phyloP scores from a whole-genome alignment of 2,329 filamentous ascomycete genomes.

The Epicoccum sorghinum region DNA sequence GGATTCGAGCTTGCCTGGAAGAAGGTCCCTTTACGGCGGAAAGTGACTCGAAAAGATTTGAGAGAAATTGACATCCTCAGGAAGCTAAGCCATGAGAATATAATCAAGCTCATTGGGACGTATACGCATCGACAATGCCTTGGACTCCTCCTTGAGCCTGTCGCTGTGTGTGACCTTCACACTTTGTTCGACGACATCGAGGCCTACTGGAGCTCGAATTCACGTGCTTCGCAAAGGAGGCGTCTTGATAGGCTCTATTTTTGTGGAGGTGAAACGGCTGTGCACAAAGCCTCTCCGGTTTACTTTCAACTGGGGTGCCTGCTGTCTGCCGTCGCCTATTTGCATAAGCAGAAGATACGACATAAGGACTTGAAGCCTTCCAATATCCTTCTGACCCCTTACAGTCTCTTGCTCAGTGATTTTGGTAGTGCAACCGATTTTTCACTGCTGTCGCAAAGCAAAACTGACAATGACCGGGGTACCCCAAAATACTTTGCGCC shows the following conservation, averaged over 20 bases:
- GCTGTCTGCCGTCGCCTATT: constrained; percentile 23
- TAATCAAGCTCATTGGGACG: constrained; percentile 30
- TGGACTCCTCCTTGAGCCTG: constrained; percentile 25
- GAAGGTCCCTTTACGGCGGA: constrained; percentile 18
- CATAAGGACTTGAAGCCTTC: constrained; percentile 35
- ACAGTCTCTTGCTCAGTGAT: constrained; percentile 27
- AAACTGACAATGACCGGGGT: constrained; percentile 30
- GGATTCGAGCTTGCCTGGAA: constrained; percentile 27
- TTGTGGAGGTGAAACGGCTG: too few relatives aligned
- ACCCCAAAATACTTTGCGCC: constrained; percentile 30
- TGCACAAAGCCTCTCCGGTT: constrained; percentile 6
- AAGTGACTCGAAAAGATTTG: constrained; percentile 19
- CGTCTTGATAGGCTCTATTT: neutral
- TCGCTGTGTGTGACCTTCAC: constrained; percentile 28
- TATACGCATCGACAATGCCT: constrained; percentile 26
- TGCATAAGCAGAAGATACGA: constrained; percentile 26
- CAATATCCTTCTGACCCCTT: constrained; percentile 21
- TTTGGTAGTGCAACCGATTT: constrained; percentile 34
- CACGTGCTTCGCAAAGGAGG: neutral
- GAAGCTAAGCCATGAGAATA: constrained; percentile 23
- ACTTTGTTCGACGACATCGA: constrained; percentile 20
- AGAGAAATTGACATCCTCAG: constrained; percentile 33
- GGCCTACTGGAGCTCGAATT: neutral
- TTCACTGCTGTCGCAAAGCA: constrained; percentile 25
- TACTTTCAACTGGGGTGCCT: constrained; percentile 27